Evolutionary conservation across 352 stramenopile species (phyloP), one percentile per base, ranked within the genome.

Genomic region (Globisporangium rhizosaccharum): DNA sequence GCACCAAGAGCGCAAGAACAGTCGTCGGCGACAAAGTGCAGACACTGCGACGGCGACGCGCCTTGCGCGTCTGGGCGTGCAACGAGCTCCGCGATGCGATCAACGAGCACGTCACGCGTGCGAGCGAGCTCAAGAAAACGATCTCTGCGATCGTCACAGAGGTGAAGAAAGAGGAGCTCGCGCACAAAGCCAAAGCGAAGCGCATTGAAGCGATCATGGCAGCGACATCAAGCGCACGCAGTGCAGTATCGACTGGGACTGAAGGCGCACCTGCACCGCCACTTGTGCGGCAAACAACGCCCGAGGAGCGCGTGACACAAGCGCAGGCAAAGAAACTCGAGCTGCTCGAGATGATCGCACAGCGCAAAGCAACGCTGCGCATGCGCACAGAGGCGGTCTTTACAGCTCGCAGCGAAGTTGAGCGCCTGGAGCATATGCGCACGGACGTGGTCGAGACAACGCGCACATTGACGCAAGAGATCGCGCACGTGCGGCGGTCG

Each of bases 71-170:
- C 9, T 88, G 75, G 73, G 81, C 76, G 12, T 88, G 79, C 41
- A 71, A 67, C 26, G 73, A 88, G 28, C 62, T 88, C 11, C 81
- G 81, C 3, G 41, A 50, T 2, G 57, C 59, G 23, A 65, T 90
- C 47, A 87, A 84, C 45, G 78, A 90, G 3, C 68, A 85, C 33
- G 53, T 70, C 45, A 84, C 73, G 17, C 73, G 65, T 10, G 66
- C 72, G 9, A 90, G 68, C 15, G 81, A 90, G 52, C 51, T 90
- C 15, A 87, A 85, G 62, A 85, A 86, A 33, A 63, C 75, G 20
- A 81, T 88, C 33, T 72, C 71, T 1, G 53, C 62, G 3, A 48
- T 79, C 11, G 61, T 70, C 14, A 41, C 58, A 0, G 78, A 87
- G 4, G 61, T 84, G 45, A 88, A 88, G 65, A 72, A 64, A 46